These are phyloP conservation scores for Pseudogymnoascus verrucosus DNA, from an alignment of 2,329 filamentous ascomycete genomes.

Conservation along the genomic window DNA sequence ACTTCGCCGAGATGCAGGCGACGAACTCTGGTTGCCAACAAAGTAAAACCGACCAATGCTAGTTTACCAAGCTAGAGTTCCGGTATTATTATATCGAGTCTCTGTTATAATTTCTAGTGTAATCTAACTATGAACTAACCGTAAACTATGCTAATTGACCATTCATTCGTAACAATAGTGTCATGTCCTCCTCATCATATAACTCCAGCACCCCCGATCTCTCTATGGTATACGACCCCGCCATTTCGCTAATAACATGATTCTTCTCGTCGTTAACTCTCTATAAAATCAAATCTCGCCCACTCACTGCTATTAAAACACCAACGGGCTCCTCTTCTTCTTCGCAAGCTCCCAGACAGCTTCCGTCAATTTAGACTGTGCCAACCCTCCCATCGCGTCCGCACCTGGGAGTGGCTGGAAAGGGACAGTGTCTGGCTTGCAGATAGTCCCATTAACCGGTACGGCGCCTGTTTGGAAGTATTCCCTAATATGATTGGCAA, in stretches of 20 bases:
- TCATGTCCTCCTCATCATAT: background rate
- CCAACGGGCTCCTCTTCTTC: background rate
- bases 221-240: background rate
- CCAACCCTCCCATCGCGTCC: background rate
- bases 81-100: background rate
- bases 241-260: background rate
- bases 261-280: background rate
- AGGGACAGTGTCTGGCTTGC: constrained; percentile 37
- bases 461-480: constrained; percentile 36
- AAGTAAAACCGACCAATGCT: background rate
- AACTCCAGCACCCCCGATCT: background rate
- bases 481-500: constrained; percentile 23
- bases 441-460: constrained; percentile 38
- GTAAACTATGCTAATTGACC: background rate
- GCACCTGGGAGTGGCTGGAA: constrained; percentile 25
- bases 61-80: background rate
- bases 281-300: background rate
- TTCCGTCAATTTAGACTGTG: background rate
- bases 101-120: background rate
- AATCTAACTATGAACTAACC: background rate
- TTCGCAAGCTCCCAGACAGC: background rate
- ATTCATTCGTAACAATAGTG: background rate
- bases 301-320: background rate
- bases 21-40: background rate
- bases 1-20: background rate